Base-by-base conservation (phyloP, 768 basidiomycete species). In the Phaeotremella skinneri region DNA sequence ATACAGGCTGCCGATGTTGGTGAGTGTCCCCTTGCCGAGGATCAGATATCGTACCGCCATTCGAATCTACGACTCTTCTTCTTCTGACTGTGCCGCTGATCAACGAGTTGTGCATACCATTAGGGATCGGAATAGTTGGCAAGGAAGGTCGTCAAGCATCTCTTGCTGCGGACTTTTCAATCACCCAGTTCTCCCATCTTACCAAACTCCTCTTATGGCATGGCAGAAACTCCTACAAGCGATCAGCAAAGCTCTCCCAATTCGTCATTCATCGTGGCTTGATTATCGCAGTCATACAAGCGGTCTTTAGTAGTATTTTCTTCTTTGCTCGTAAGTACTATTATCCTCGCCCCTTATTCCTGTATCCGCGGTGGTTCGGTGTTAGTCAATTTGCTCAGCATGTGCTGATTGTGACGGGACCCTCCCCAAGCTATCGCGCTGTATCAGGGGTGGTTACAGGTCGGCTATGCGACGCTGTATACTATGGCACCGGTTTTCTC, bases 401-500 rank as follows among this genome's bases (percentile, higher is more conserved):
- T n/a, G n/a, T n/a, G n/a, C n/a, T n/a, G n/a, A n/a, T n/a, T n/a
- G n/a, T n/a, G n/a, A n/a, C n/a, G n/a, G n/a, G n/a, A n/a, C n/a
- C n/a, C n/a, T n/a, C n/a, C n/a, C n/a, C n/a, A 90, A 16, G 94
- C 96, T 2, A 98, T 99, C 64, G 93, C 94, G 1, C 78, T 99
- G 56, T 99, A 98, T 76, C 96, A 98, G 70, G 94, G 93, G 0
- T 99, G 92, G 92, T 80, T 99, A 55, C 88, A 97, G 87, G 90
- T 88, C 29, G 94, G 96, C 13, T 96, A 96, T 76, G 92, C 91
- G 20, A 94, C 92, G 5, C 81, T 92, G 14, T 94, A 98, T 72
- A 98, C 94, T 4, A 98, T 98, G 93, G 91, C 91, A 0, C 96
- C 94, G 1, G 93, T 97, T 14, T 98, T 97, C 79, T 98, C 96